phyloP scores from a whole-genome alignment of 106 monocot genomes.

The Cymbidium sinense region DNA sequence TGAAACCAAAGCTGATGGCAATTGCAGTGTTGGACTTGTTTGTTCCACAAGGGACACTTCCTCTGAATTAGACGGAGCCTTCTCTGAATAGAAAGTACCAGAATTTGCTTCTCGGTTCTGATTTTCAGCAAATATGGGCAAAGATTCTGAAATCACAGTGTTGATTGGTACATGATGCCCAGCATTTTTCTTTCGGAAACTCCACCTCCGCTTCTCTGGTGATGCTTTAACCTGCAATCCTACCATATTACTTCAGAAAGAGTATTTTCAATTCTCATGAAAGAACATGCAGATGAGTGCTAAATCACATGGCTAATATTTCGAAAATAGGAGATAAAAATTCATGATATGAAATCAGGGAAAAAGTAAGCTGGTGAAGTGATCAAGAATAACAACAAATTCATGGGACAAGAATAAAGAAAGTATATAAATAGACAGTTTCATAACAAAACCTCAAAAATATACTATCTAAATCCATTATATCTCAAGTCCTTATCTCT shows the following conservation, averaged over 20 bases:
- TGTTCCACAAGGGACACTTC: conserved; percentile 33
- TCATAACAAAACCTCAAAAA: no score
- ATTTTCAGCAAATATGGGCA: conserved; percentile 33
- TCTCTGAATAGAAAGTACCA: conserved; percentile 22
- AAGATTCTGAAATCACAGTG: conserved; percentile 43
- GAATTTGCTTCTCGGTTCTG: conserved; percentile 25
- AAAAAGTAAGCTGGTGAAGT: no score
- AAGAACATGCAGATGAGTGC: not conserved
- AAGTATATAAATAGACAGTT: no score
- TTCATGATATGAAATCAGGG: no score
- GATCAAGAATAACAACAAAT: no score
- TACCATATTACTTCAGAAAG: not conserved
- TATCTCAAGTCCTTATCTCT: no score
- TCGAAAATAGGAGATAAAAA: not conserved
- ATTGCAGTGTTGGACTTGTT: conserved; percentile 13
- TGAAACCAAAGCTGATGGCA: conserved; percentile 8
- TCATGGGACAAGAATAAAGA: no score
- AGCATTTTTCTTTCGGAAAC: conserved; percentile 71
- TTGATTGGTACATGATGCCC: conserved; percentile 57
- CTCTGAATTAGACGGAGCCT: conserved; percentile 27
- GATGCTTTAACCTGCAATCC: conserved; percentile 46
- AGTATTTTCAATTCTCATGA: not conserved
- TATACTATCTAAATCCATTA: no score
- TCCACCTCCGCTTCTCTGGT: conserved; percentile 79
- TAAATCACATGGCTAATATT: not conserved